Percentiles rank a stretch among this genome's conserved stretches.
Conservation (phyloP, 2,329 filamentous ascomycete species). For the Beauveria sp. region DNA sequence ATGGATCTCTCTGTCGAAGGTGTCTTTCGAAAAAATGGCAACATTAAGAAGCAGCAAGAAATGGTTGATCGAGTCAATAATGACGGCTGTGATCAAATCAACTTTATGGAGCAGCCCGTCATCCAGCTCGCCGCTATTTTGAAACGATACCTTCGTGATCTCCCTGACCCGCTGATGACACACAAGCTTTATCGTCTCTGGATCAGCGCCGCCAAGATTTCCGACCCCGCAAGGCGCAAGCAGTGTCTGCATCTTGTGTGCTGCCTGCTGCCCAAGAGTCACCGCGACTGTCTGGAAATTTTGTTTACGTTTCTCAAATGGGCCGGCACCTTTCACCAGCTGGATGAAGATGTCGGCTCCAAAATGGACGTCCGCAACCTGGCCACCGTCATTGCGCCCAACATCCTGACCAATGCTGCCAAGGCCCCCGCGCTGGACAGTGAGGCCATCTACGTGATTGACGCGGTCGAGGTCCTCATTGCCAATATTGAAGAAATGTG, state of each 20-base stretch:
- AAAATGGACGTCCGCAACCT: conserved; percentile 99
- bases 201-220: conserved; percentile 81
- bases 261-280: conserved; percentile 84
- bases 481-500: conserved; percentile 94
- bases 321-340: conserved; percentile 93
- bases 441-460: conserved; percentile 88
- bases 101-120: conserved; percentile 80
- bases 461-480: conserved; percentile 85
- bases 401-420: conserved; percentile 70
- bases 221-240: conserved; percentile 71
- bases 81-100: conserved; percentile 75
- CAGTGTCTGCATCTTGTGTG: conserved; percentile 85
- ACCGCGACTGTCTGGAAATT: conserved; percentile 91
- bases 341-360: conserved; percentile 92
- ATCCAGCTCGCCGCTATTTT: conserved; percentile 89
- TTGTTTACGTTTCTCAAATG: conserved; percentile 94
- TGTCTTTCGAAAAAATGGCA: conserved; percentile 98
- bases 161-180: conserved; percentile 90
- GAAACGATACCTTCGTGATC: conserved; percentile 89
- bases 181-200: conserved; percentile 90
- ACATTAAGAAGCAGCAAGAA: conserved; percentile 88
- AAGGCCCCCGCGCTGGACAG: conserved; percentile 65
- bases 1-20: conserved; percentile 99
- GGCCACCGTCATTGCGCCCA: conserved; percentile 93
- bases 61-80: conserved; percentile 79